phyloP scores from a whole-genome alignment of 2,329 filamentous ascomycete genomes.

The Tolypocladium tropicale region DNA sequence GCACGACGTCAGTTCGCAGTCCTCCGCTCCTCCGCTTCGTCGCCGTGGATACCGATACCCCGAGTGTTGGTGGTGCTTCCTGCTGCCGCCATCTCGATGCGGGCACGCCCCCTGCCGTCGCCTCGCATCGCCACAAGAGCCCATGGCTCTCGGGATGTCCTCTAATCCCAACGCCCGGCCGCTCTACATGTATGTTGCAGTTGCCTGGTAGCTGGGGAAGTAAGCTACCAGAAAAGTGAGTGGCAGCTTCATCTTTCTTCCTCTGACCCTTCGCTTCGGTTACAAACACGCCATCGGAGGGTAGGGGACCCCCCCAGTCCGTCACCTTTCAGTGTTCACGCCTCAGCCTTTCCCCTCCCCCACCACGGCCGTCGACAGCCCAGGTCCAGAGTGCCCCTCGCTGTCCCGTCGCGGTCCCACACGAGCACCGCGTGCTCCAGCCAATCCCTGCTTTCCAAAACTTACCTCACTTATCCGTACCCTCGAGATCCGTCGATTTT shows the following conservation, averaged over 20 bases:
- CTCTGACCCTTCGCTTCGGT: not conserved
- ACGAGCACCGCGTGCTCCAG: slow-evolving; percentile 22
- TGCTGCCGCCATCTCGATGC: not conserved
- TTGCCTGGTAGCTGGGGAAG: not conserved
- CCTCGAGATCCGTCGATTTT: not conserved
- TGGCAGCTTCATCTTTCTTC: not conserved
- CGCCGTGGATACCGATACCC: not conserved
- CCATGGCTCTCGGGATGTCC: not conserved
- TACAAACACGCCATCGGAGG: not conserved
- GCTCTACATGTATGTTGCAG: not conserved
- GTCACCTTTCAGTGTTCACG: not conserved
- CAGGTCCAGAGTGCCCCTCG: slow-evolving; percentile 2
- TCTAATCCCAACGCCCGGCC: not conserved
- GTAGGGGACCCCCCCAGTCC: not conserved
- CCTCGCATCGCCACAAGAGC: not conserved
- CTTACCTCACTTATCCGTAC: slow-evolving; percentile 3
- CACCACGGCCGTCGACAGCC: not conserved
- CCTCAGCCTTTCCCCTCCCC: not conserved
- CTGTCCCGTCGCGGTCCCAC: slow-evolving; percentile 19
- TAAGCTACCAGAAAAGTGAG: too few relatives aligned
- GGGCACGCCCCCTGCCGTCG: not conserved
- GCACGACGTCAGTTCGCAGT: not conserved
- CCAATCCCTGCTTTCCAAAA: slow-evolving; percentile 21
- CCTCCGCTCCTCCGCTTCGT: not conserved
- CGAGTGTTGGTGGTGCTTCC: not conserved